Evolutionary conservation across 352 stramenopile genomes (phyloP), one percentile per base, ranked within the genome.

Genomic region (Phytophthora litchii): DNA sequence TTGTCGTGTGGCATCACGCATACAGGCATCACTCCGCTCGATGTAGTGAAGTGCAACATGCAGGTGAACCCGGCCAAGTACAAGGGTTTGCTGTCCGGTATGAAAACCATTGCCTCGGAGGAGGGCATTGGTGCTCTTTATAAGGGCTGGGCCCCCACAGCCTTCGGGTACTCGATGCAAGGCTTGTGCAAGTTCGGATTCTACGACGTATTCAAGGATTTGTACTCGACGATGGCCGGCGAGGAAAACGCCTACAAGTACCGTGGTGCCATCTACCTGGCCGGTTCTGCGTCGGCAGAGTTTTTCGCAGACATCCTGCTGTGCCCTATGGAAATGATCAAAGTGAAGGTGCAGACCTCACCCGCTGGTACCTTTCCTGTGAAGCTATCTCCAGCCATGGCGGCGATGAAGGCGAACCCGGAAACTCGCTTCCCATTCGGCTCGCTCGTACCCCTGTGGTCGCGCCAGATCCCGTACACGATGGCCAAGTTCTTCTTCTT

Each of bases 401-500:
- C 80, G 32, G 78, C 87, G 56, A 97, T 98, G 87, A 84, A 85
- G 46, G 84, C 78, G 38, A 92, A 92, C 78, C 76, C 89, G 19
- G 86, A 93, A 59, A 93, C 76, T 46, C 85, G 91, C 41, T 97
- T 97, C 73, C 89, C 89, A 7, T 97, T 97, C 70, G 91, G 91
- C 50, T 95, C 86, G 53, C 74, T 98, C 1, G 86, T 95, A 44
- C 92, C 92, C 9, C 75, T 94, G 54, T 94, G 85, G 85, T 94
- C 85, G 46, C 86, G 92, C 43, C 93, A 97, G 76, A 97, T 98
- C 72, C 97, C 97, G 60, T 99, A 99, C 92, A 99, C 97, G 47
- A 99, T 99, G 95, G 93, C 96, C 54, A 99, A 99, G 84, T 99
- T 99, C 70, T 98, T 98, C 61, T 98, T 99, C 71, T 98, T 98